Conservation (phyloP, 2,329 filamentous ascomycete species). For the Domatiomyces catenatus region DNA sequence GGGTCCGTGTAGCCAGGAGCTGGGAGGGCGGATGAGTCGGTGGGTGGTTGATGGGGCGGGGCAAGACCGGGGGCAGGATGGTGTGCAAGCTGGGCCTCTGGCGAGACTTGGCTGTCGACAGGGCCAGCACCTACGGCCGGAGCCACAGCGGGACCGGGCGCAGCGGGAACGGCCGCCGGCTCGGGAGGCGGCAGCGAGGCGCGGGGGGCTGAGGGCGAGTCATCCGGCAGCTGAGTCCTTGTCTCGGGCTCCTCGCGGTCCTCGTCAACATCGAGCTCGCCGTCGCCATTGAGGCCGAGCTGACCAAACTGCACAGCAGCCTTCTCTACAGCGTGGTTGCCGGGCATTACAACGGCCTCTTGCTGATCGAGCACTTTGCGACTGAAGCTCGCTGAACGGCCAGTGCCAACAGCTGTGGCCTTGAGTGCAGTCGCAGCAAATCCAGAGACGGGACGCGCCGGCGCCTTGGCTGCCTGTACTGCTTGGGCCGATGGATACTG, state of each 20-base stretch:
- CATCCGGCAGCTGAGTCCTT: slow-evolving; percentile 77
- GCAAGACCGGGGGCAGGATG: slow-evolving; percentile 48
- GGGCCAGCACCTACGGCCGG: neutral
- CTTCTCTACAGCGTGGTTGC: slow-evolving; percentile 85
- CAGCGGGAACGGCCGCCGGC: slow-evolving; percentile 27
- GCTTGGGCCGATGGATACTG: slow-evolving; percentile 54
- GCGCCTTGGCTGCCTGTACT: slow-evolving; percentile 34
- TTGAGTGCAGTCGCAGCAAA: slow-evolving; percentile 72
- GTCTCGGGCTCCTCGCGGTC: slow-evolving; percentile 93
- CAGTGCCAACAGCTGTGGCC: slow-evolving; percentile 43
- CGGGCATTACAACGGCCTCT: slow-evolving; percentile 95
- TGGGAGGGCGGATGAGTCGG: slow-evolving; percentile 30
- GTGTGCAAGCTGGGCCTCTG: slow-evolving; percentile 31
- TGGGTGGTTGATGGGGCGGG: slow-evolving; percentile 38
- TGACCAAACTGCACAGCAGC: slow-evolving; percentile 92
- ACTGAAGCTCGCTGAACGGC: slow-evolving; percentile 64
- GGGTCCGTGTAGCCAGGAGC: slow-evolving; percentile 32
- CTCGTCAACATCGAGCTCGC: slow-evolving; percentile 73
- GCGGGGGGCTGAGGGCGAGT: slow-evolving; percentile 76
- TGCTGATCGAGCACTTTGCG: slow-evolving; percentile 84
- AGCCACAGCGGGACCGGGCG: slow-evolving; percentile 18
- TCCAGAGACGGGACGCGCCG: slow-evolving; percentile 49
- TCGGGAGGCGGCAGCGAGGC: slow-evolving; percentile 67
- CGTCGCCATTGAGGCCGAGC: slow-evolving; percentile 70
- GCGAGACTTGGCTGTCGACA: slow-evolving; percentile 17